phyloP scores from a whole-genome alignment of 2,329 filamentous ascomycete species.

The Ophiocordyceps camponoti-saundersi region DNA sequence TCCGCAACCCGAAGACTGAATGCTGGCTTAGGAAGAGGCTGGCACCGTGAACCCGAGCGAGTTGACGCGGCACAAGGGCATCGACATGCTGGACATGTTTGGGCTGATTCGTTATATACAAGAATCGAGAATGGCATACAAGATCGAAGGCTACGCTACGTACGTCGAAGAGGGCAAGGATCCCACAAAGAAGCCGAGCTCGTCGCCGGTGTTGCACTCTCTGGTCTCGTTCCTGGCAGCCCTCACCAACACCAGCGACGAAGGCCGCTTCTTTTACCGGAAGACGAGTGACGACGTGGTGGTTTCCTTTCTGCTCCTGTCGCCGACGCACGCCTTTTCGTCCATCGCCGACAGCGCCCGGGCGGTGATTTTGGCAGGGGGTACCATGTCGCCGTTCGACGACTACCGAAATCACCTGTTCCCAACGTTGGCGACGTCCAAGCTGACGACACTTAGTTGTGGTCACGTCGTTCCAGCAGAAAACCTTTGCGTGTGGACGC shows the following conservation, averaged over 20 bases:
- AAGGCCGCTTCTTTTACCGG: constrained; percentile 49
- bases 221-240: constrained; percentile 52
- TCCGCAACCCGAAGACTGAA: not conserved
- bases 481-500: constrained; percentile 64
- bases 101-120: constrained; percentile 78
- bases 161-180: constrained; percentile 35
- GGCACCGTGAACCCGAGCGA: constrained; percentile 54
- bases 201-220: constrained; percentile 34
- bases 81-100: constrained; percentile 90
- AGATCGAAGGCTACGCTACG: constrained; percentile 76
- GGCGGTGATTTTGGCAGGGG: constrained; percentile 79
- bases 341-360: constrained; percentile 72
- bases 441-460: constrained; percentile 72
- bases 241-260: constrained; percentile 68
- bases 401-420: constrained; percentile 83
- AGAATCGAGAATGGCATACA: constrained; percentile 82
- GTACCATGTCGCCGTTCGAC: constrained; percentile 93
- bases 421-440: constrained; percentile 45
- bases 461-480: constrained; percentile 79
- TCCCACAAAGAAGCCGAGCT: constrained; percentile 4
- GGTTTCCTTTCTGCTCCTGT: constrained; percentile 75
- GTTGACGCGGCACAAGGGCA: constrained; percentile 66
- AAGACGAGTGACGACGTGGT: constrained; percentile 32
- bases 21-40: constrained; percentile 24
- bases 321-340: constrained; percentile 80